Percentiles rank a stretch among this genome's conserved stretches.
phyloP scores from a whole-genome alignment of 257 asterid species.

The Plectranthus barbatus region DNA sequence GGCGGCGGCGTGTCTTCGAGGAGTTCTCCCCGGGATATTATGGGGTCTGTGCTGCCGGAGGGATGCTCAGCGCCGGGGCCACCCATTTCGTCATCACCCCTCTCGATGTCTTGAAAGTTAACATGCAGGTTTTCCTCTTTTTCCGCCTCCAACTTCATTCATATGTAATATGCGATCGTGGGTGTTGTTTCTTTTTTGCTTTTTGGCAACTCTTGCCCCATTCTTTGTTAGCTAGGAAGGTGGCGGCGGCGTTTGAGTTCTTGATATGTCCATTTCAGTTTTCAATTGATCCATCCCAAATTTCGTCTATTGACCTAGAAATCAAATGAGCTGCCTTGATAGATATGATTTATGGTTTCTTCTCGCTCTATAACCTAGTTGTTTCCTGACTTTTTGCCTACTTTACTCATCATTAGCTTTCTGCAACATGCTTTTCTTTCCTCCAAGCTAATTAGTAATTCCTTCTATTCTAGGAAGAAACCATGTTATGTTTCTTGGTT shows the following conservation, averaged over 20 bases:
- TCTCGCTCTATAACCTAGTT: neutral
- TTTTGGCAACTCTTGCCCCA: too few species aligned
- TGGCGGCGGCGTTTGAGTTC: neutral
- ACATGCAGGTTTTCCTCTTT: conserved; percentile 49
- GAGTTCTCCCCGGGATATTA: conserved; percentile 55
- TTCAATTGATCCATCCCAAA: neutral
- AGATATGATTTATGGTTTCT: neutral
- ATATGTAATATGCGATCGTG: neutral
- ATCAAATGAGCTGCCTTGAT: neutral
- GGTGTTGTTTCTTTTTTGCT: too few species aligned
- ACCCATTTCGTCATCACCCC: conserved; percentile 73
- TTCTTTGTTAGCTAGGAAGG: too few species aligned
- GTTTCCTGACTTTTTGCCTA: neutral
- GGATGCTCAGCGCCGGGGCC: conserved; percentile 66
- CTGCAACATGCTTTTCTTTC: too few species aligned
- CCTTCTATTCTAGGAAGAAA: too few species aligned
- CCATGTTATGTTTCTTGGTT: too few species aligned
- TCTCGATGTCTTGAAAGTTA: conserved; percentile 66
- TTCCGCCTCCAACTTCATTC: neutral
- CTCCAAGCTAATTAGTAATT: too few species aligned
- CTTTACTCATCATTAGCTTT: neutral
- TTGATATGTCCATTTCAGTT: neutral
- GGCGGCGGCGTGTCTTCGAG: conserved; percentile 21
- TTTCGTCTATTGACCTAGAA: neutral
- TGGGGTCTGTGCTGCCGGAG: conserved; percentile 52